Conservation (phyloP, 805 yeast species). For the Danielia oregonensis region DNA sequence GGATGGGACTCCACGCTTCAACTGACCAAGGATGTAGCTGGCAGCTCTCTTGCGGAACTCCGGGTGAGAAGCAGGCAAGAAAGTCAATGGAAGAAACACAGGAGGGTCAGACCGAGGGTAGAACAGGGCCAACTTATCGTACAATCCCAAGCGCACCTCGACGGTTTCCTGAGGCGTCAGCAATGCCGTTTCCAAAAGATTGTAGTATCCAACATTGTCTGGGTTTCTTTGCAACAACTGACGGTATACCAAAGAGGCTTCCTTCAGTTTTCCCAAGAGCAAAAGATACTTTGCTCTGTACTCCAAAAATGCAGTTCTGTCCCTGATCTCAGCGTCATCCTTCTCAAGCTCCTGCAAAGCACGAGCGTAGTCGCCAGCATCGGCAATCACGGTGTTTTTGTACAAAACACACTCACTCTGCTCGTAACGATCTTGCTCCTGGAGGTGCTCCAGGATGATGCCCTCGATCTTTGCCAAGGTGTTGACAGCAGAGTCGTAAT, state of each 20-base stretch:
- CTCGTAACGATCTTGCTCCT: constrained; percentile 67
- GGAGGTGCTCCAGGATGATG: constrained; percentile 62
- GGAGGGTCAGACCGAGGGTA: constrained; percentile 88
- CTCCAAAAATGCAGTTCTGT: constrained; percentile 61
- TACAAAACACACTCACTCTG: constrained; percentile 77
- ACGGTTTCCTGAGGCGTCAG: constrained; percentile 45
- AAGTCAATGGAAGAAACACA: constrained; percentile 70
- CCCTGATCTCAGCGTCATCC: constrained; percentile 49
- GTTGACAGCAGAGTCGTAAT: constrained; percentile 63
- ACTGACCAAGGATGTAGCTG: constrained; percentile 55
- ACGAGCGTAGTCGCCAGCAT: constrained; percentile 55
- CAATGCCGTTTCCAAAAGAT: constrained; percentile 61
- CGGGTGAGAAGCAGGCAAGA: constrained; percentile 51
- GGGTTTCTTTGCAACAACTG: constrained; percentile 80
- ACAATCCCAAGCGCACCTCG: constrained; percentile 53
- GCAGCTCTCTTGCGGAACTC: constrained; percentile 45
- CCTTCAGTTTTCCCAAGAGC: constrained; percentile 51
- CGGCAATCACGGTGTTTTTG: constrained; percentile 62
- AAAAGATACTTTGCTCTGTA: constrained; percentile 61
- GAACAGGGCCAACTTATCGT: constrained; percentile 58
- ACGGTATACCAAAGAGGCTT: constrained; percentile 69
- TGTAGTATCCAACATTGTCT: constrained; percentile 66
- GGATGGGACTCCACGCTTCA: constrained; percentile 84
- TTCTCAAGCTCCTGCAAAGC: constrained; percentile 61
- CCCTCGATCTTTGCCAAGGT: constrained; percentile 76